Conservation (phyloP, 495 filamentous ascomycete genomes). For the Usnea hakonensis region DNA sequence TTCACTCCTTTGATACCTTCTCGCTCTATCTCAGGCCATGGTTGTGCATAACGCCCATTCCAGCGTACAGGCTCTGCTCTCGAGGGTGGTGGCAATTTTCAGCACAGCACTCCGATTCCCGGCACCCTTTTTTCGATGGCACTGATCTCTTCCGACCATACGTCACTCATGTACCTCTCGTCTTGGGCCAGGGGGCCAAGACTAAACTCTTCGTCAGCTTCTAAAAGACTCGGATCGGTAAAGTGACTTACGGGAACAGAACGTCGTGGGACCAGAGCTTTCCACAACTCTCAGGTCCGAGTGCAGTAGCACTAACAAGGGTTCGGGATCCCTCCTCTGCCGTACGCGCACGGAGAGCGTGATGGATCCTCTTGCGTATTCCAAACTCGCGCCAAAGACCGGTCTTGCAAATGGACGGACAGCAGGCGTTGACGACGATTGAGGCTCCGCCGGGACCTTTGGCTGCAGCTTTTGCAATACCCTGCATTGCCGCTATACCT, state of each 20-base stretch:
- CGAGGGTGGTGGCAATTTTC: too few species aligned
- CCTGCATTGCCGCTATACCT: constrained; percentile 19
- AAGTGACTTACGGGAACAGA: constrained; percentile 5
- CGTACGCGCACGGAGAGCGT: constrained; percentile 15
- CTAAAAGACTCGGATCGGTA: too few species aligned
- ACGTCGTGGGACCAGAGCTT: constrained; percentile 27
- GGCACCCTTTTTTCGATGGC: too few species aligned
- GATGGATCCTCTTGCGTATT: constrained; percentile 5
- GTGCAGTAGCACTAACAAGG: constrained; percentile 27
- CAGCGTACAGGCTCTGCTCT: too few species aligned
- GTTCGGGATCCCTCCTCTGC: constrained; percentile 26
- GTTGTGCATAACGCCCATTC: too few species aligned
- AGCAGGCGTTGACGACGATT: constrained; percentile 28
- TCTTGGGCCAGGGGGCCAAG: too few species aligned
- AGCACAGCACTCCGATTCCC: too few species aligned
- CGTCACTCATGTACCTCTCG: too few species aligned
- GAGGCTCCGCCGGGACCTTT: neutral
- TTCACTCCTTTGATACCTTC: too few species aligned
- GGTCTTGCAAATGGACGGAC: constrained; percentile 28
- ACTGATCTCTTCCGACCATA: too few species aligned
- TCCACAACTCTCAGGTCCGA: constrained; percentile 26
- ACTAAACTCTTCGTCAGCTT: too few species aligned
- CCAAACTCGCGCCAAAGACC: constrained; percentile 21
- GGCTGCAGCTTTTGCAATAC: constrained; percentile 9
- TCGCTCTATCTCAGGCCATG: too few species aligned